Base-by-base conservation (phyloP, 2,329 filamentous ascomycete species). In the Plenodomus biglobosus region DNA sequence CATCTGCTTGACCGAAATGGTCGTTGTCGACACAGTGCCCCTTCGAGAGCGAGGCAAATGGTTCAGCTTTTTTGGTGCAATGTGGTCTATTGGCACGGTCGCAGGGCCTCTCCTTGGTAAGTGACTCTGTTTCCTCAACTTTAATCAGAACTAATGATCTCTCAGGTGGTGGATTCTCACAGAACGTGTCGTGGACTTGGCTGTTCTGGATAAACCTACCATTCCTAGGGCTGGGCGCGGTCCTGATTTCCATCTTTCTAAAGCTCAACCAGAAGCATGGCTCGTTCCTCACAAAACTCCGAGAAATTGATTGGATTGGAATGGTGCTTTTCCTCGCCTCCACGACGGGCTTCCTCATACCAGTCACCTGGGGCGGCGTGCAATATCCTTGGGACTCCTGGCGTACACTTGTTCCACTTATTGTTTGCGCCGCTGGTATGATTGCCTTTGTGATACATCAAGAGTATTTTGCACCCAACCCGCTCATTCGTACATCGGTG, bases 181-280 rank as follows among this genome's bases (percentile, higher is more conserved):
- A 81, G 46, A 71, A 76, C 37, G 74, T 75, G 1, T 70, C 69
- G 1, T 84, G 83, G 84, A 69, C 79, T 8, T 87, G 83, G 83
- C 79, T 86, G 10, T 85, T 86, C 61, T 87, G 80, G 76, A 76
- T 85, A 56, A 86, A 86, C 55, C 68, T 85, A 1, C 82, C 83
- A 2, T 78, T 85, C 58, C 73, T 78, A 22, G 79, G 71, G 1
- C 48, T 82, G n/a, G 78, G 76, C 2, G 65, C 72, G 15, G 55
- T 77, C 32, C 66, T 82, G 54, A 70, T 81, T 15, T 68, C 76
- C 0, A 37, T 83, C 19, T 84, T 83, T 66, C 69, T 85, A 13
- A 74, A 76, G n/a, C 72, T 83, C 38, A 74, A 78, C 44, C 71
- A 76, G 43, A 64, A 77, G 7, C 76, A 78, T 1, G 74, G 72